Evolutionary conservation across 129 eudicot species (phyloP).

Genomic region (Lonicera japonica): DNA sequence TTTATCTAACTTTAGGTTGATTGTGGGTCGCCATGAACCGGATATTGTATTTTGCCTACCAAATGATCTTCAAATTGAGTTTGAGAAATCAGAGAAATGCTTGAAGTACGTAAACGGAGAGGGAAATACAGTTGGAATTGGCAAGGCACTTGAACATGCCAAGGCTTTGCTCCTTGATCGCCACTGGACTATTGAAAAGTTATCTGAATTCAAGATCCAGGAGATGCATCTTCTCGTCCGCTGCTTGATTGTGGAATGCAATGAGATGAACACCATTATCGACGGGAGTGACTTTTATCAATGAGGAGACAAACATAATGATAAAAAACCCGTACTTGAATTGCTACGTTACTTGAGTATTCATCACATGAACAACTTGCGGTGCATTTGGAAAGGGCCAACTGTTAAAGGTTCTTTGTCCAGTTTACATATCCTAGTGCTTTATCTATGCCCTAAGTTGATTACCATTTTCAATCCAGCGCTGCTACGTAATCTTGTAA

Average conservation of each 20-base stretch:
- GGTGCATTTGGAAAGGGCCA: slow-evolving; percentile 29
- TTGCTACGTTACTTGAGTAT: slow-evolving; percentile 26
- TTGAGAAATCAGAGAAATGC: slow-evolving; percentile 24
- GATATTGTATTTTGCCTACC: slow-evolving; percentile 23
- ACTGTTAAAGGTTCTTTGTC: slow-evolving; percentile 12
- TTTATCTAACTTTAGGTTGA: slow-evolving; percentile 20
- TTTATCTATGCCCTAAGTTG: slow-evolving; percentile 34
- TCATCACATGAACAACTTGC: slow-evolving; percentile 29
- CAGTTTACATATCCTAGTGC: slow-evolving; percentile 19
- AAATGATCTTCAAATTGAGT: slow-evolving; percentile 15
- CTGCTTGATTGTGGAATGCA: slow-evolving; percentile 39
- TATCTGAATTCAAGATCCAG: slow-evolving; percentile 17
- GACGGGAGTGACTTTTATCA: slow-evolving; percentile 17
- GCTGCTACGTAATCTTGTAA: neutral
- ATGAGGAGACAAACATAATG: neutral
- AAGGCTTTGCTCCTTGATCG: slow-evolving; percentile 29
- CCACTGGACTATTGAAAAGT: slow-evolving; percentile 23
- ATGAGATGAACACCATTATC: slow-evolving; percentile 30
- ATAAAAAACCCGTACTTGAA: neutral
- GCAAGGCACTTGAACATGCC: slow-evolving; percentile 21
- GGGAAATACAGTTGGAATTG: slow-evolving; percentile 5
- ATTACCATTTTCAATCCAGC: neutral
- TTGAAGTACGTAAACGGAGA: slow-evolving; percentile 35
- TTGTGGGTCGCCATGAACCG: slow-evolving; percentile 24
- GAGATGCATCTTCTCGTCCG: slow-evolving; percentile 13